Base-by-base conservation (phyloP, 345 rosid genomes). In the Hevea brasiliensis region DNA sequence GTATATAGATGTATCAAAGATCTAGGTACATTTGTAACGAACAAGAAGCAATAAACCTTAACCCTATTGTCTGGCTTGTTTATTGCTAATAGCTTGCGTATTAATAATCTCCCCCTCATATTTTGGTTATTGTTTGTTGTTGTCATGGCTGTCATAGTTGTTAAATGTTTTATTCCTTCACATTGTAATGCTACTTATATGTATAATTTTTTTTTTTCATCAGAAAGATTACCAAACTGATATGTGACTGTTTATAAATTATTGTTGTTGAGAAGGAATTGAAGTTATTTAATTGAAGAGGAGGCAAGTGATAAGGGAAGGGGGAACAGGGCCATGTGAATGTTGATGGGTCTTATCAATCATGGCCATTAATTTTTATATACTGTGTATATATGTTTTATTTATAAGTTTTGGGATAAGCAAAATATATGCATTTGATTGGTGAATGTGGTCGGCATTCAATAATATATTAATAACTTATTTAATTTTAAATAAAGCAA, bases 261-360 rank as follows among this genome's bases (percentile, higher is more conserved):
- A 0, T n/a, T 32, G 8, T 41, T 72, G 61, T 32, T 60, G 12
- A 4, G 26, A 61, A 12, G 56, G 66, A 41, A 17, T 20, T 51
- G 41, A 64, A 55, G 58, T 47, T 68, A 57, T 48, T 32, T 45
- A 79, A 71, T 74, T 35, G 12, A 60, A 10, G 77, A 40, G 56
- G 72, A 32, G 4, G 37, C 37, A 32, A 32, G 37, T 71, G 57
- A 68, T 23, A 27, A 77, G 35, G 62, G 65, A 63, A 35, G 68
- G 32, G 93, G 88, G 89, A 87, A 80, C 93, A 87, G 23, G 77
- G 63, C 82, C 92, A 89, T 87, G 90, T 89, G 91, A 82, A 73
- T 76, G 80, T 68, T 70, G 80, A 80, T 85, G 88, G 88, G 78
- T 64, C 60, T 68, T 65, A n/a, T 78, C 80, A 77, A 74, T 79